Percentiles rank a stretch among this genome's conserved stretches.
These are phyloP conservation scores for Eimeria falciformis DNA, from an alignment of 169 alveolate genomes.

Conservation along the genomic window DNA sequence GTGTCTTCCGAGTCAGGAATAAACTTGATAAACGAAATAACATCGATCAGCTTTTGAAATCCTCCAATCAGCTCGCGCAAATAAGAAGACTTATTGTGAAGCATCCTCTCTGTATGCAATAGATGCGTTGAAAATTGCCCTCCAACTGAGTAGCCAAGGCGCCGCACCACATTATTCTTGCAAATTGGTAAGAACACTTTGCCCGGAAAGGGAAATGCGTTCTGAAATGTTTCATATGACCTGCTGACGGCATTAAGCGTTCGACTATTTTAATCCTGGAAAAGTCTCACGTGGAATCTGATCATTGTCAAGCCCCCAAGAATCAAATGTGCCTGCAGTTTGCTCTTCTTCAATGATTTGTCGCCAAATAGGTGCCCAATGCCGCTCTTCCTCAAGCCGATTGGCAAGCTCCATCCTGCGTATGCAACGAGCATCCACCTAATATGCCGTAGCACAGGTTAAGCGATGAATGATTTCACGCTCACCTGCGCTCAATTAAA, in stretches of 20 bases:
- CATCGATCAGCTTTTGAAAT: slow-evolving; percentile 32
- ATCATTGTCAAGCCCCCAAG: slow-evolving; percentile 57
- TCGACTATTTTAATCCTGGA: background rate
- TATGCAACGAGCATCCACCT: background rate
- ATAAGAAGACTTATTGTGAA: slow-evolving; percentile 26
- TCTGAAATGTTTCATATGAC: background rate
- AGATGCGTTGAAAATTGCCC: slow-evolving; percentile 34
- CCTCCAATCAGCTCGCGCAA: slow-evolving; percentile 54
- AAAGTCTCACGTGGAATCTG: slow-evolving; percentile 23
- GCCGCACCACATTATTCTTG: background rate
- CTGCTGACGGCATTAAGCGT: too few species aligned
- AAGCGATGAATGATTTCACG: background rate
- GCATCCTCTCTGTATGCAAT: slow-evolving; percentile 60
- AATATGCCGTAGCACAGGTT: background rate
- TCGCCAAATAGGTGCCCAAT: slow-evolving; percentile 64
- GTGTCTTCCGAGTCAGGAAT: background rate
- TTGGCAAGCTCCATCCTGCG: slow-evolving; percentile 55
- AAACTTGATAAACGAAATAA: background rate
- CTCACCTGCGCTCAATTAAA: too few species aligned
- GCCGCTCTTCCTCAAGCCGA: slow-evolving; percentile 63
- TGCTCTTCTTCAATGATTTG: slow-evolving; percentile 58
- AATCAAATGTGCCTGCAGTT: slow-evolving; percentile 49
- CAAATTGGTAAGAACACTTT: background rate
- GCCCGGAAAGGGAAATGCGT: background rate
- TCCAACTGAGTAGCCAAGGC: background rate